Percentiles rank a stretch among this genome's conserved stretches.
phyloP scores from a whole-genome alignment of 1,139 yeast genomes.

The Candida tunisiensis region DNA sequence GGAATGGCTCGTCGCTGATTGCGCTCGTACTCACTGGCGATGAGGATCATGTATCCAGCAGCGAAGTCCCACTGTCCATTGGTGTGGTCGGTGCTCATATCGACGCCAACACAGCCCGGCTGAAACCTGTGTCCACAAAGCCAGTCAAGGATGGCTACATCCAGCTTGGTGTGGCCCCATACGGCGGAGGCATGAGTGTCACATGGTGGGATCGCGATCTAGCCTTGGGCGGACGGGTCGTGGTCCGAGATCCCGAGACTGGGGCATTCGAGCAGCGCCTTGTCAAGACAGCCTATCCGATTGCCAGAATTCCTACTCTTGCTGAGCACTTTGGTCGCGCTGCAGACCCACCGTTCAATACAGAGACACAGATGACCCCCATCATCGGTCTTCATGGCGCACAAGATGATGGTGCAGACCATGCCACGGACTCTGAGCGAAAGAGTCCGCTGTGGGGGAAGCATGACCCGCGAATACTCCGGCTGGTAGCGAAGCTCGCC shows the following conservation, averaged over 20 bases:
- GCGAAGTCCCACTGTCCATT: conserved; percentile 47
- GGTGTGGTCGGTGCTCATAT: conserved; percentile 89
- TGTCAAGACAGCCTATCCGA: conserved; percentile 66
- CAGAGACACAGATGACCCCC: conserved; percentile 78
- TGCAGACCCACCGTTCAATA: conserved; percentile 65
- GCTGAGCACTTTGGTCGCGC: conserved; percentile 90
- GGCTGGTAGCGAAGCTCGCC: conserved; percentile 51
- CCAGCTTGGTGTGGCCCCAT: conserved; percentile 85
- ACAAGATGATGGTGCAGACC: conserved; percentile 15
- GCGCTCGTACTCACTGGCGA: conserved; percentile 77
- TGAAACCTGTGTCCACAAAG: conserved; percentile 75
- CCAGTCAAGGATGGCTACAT: conserved; percentile 54
- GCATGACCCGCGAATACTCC: conserved; percentile 60
- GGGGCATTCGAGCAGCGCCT: too few species aligned
- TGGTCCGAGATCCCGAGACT: conserved; percentile 34
- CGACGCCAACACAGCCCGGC: conserved; percentile 59
- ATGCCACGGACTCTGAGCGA: conserved; percentile 44
- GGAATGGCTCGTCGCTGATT: conserved; percentile 71
- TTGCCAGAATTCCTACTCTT: conserved; percentile 81
- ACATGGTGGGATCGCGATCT: conserved; percentile 91
- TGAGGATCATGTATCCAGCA: conserved; percentile 90
- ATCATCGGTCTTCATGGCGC: conserved; percentile 42
- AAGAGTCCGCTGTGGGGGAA: conserved; percentile 43
- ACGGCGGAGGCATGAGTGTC: conserved; percentile 68
- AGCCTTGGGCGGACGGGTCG: conserved; percentile 82